Evolutionary conservation across 768 basidiomycete species (phyloP), one percentile per base, ranked within the genome.

Genomic region (Kwoniella dejecticola): DNA sequence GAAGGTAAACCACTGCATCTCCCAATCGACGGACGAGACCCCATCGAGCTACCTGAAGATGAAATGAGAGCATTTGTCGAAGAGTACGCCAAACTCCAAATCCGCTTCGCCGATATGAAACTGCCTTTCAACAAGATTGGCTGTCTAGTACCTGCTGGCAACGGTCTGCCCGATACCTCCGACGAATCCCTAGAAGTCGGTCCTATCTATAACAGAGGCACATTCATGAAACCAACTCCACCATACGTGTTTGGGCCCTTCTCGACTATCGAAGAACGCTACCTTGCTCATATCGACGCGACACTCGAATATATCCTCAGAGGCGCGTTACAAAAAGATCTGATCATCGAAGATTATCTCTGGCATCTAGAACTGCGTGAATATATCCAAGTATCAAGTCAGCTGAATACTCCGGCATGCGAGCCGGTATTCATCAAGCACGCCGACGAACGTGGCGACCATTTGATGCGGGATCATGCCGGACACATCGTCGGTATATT

Each of bases 381-480:
- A 13, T 11, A 48, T 13, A 38, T 63, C 6, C 7, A 26, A 19
- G 11, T 12, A 21, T 57, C 19, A 15, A 10, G 21, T 15, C 17
- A 38, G 10, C 40, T 63, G 5, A 10, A 6, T 6, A 29, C 56
- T 17, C 1, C 30, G 8, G 41, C 45, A 8, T 41, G 49, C 12
- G 45, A 36, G 4, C 7, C 33, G 7, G 70, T 65, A 53, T 67
- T 44, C 40, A 54, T 72, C 24, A 62, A 53, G 36, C 66, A 70
- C 38, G 52, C 41, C 47, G 54, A 72, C 24, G 66, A 68, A 40
- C 66, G 66, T 31, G 75, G 68, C 15, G 72, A 66, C 62, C 72
- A 77, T 19, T 63, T 70, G 7, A 50, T 78, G 38, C 61, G 71
- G 24, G 66, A 73, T 46, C 57, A 64, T 13, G 52, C 67, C 11